A percentile compares a stretch with the other conserved stretches of the same genome.
phyloP scores from a whole-genome alignment of 495 filamentous ascomycete genomes.

The Aspergillus cavernicola region DNA sequence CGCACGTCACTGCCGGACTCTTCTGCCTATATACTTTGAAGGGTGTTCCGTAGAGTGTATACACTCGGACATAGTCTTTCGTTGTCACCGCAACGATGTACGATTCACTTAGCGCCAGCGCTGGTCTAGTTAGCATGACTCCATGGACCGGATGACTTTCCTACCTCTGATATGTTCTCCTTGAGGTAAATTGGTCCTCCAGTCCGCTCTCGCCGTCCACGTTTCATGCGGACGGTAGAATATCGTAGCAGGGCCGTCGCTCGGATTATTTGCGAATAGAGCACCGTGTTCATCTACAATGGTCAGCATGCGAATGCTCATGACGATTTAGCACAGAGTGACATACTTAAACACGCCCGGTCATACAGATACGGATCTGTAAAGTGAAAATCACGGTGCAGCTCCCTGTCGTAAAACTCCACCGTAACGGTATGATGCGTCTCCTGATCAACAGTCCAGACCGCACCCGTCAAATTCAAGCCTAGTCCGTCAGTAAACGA shows the following conservation, averaged over 20 bases:
- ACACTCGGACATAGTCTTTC: constrained; percentile 83
- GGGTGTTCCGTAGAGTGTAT: constrained; percentile 87
- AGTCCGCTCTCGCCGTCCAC: constrained; percentile 88
- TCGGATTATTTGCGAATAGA: constrained; percentile 78
- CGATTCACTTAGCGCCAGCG: constrained; percentile 88
- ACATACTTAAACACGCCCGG: constrained; percentile 78
- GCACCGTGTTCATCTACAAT: constrained; percentile 71
- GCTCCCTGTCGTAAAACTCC: constrained; percentile 93
- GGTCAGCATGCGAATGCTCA: constrained; percentile 37
- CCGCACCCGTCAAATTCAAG: constrained; percentile 85
- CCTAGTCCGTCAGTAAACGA: constrained; percentile 33
- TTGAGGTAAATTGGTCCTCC: constrained; percentile 77
- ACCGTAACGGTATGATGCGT: constrained; percentile 93
- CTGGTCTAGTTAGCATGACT: constrained; percentile 27
- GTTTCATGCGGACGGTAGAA: constrained; percentile 97
- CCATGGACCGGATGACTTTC: neutral
- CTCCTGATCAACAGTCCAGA: constrained; percentile 97
- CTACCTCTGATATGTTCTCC: constrained; percentile 69
- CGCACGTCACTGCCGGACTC: constrained; percentile 86
- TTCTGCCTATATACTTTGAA: constrained; percentile 88
- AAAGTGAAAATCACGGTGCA: constrained; percentile 89
- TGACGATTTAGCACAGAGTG: neutral
- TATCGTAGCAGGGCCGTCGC: constrained; percentile 70
- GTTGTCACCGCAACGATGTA: constrained; percentile 85
- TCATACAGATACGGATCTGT: constrained; percentile 94